These are phyloP conservation scores for Nemania bipapillata DNA, from an alignment of 2,329 filamentous ascomycete genomes.

Conservation along the genomic window DNA sequence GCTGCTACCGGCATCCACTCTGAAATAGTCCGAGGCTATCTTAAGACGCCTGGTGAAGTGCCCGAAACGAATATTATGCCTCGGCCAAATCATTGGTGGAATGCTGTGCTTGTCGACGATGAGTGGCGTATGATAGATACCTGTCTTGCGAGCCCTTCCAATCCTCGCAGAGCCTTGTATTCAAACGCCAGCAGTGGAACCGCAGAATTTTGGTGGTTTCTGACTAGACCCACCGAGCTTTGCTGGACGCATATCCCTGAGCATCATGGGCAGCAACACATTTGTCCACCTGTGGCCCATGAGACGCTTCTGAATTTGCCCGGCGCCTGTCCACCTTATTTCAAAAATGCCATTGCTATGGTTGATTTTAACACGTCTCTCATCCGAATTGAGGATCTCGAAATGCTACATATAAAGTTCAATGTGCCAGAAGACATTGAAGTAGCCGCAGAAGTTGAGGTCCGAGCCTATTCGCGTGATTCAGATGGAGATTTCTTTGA, in stretches of 20 bases:
- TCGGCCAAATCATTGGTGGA: slow-evolving; percentile 98
- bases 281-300: slow-evolving; percentile 86
- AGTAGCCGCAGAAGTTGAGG: slow-evolving; percentile 90
- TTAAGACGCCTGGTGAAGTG: slow-evolving; percentile 88
- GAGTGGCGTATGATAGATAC: slow-evolving; percentile 98
- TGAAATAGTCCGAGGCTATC: slow-evolving; percentile 87
- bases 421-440: slow-evolving; percentile 90
- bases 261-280: slow-evolving; percentile 87
- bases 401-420: slow-evolving; percentile 90
- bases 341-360: slow-evolving; percentile 82
- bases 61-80: slow-evolving; percentile 83
- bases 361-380: slow-evolving; percentile 91
- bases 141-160: slow-evolving; percentile 88
- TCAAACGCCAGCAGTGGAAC: slow-evolving; percentile 74
- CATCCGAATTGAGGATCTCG: slow-evolving; percentile 86
- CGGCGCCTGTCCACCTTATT: slow-evolving; percentile 85
- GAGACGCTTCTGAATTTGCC: slow-evolving; percentile 88
- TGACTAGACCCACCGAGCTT: slow-evolving; percentile 85
- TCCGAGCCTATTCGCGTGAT: slow-evolving; percentile 81
- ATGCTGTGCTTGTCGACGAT: slow-evolving; percentile 88
- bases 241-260: slow-evolving; percentile 97
- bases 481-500: slow-evolving; percentile 93
- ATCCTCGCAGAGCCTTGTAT: slow-evolving; percentile 81
- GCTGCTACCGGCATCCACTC: slow-evolving; percentile 85
- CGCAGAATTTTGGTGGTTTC: slow-evolving; percentile 92